Percentiles rank a stretch among this genome's conserved stretches.
Conservation (phyloP, 2,329 filamentous ascomycete genomes). For the Bipolaris bicolor region DNA sequence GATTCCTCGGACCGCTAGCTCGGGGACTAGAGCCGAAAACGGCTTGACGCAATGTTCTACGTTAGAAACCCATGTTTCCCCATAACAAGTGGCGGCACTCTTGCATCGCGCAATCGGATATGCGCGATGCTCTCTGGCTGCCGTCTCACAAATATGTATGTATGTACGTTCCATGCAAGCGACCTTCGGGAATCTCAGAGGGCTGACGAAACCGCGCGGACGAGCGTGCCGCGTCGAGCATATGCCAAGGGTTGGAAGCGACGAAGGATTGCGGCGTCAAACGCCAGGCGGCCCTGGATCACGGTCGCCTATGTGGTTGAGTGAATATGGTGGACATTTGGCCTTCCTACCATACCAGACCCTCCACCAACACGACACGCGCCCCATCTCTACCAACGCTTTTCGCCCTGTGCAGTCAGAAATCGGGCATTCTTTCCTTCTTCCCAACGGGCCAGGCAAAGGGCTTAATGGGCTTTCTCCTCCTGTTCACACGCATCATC, state of each 20-base stretch:
- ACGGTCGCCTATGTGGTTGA: background rate
- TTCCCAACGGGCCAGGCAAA: too few relatives aligned
- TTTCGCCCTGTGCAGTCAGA: slow-evolving; percentile 9
- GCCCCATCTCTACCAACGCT: slow-evolving; percentile 8
- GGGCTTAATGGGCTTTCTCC: too few relatives aligned
- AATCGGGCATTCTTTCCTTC: too few relatives aligned
- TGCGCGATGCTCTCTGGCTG: background rate
- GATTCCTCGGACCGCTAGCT: slow-evolving; percentile 19
- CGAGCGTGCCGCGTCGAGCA: slow-evolving; percentile 1
- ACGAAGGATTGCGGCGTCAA: slow-evolving; percentile 11
- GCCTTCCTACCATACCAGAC: background rate
- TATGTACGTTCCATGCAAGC: too few relatives aligned
- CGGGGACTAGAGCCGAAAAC: background rate
- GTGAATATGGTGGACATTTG: too few relatives aligned
- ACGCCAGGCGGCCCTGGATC: slow-evolving; percentile 5
- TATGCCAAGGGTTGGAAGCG: background rate
- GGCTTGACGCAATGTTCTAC: background rate
- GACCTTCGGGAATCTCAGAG: background rate
- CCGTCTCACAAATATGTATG: background rate
- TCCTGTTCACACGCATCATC: too few relatives aligned
- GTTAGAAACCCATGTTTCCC: slow-evolving; percentile 3
- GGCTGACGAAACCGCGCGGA: background rate
- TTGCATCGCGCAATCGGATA: too few relatives aligned
- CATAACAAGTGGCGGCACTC: too few relatives aligned
- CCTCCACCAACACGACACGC: slow-evolving; percentile 6